Conservation (phyloP, 2,329 filamentous ascomycete species). For the Hirsutella minnesotensis region DNA sequence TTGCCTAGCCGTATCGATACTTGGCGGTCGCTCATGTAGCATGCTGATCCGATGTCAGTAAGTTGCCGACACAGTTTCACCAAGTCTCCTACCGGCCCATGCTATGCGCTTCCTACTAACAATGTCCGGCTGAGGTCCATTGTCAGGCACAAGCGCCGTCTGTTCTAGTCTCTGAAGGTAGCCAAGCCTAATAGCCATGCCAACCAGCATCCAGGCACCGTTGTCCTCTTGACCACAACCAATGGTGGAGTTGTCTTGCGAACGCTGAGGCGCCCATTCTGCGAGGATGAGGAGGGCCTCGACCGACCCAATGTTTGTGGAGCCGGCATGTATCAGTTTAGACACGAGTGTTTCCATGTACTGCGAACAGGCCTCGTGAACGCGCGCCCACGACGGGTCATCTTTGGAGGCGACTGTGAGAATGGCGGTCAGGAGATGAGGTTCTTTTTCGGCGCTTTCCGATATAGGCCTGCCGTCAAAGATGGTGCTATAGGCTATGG, state of each 20-base stretch:
- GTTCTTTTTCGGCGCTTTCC: constrained; percentile 47
- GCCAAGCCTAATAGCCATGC: constrained; percentile 54
- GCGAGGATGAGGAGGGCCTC: constrained; percentile 59
- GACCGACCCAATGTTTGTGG: constrained; percentile 58
- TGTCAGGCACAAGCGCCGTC: constrained; percentile 51
- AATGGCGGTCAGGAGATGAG: constrained; percentile 57
- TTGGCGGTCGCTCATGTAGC: constrained; percentile 54
- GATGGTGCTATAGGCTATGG: constrained; percentile 49
- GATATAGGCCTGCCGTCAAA: constrained; percentile 40
- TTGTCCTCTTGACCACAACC: constrained; percentile 63
- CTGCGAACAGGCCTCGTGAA: constrained; percentile 54
- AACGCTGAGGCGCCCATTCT: constrained; percentile 60
- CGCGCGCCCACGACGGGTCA: constrained; percentile 47
- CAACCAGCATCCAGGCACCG: constrained; percentile 68
- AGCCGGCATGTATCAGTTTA: constrained; percentile 51
- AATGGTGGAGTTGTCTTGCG: constrained; percentile 48
- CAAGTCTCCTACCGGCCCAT: constrained; percentile 40
- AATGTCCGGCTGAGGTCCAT: constrained; percentile 43
- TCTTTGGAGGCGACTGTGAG: constrained; percentile 62
- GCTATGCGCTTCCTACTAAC: constrained; percentile 54
- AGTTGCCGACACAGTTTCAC: background rate
- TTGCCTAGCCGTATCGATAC: constrained; percentile 61
- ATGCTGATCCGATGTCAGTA: constrained; percentile 23
- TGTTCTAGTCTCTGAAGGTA: constrained; percentile 61
- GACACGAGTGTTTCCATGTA: constrained; percentile 61